Evolutionary conservation across 331 rosid genomes (phyloP).

Genomic region (Prunus yedoensis): DNA sequence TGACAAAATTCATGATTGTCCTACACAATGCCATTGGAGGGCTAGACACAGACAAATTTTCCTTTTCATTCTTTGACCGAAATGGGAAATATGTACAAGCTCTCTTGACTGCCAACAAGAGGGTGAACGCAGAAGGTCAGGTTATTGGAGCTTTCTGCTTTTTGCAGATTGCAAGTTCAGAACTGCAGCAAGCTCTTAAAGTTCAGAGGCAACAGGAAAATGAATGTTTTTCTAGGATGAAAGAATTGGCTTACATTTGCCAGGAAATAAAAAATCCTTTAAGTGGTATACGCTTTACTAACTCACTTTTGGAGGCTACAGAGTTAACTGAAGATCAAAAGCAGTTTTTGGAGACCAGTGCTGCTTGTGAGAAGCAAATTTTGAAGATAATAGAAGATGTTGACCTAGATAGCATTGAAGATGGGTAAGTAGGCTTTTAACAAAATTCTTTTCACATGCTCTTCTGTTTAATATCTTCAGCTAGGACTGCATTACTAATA

Average conservation of each 20-base stretch:
- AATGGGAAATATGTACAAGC: conserved; percentile 78
- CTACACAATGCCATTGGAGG: conserved; percentile 92
- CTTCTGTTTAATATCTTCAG: neutral
- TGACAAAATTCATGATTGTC: conserved; percentile 94
- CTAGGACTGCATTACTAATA: neutral
- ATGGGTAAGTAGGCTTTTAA: conserved; percentile 58
- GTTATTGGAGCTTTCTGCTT: conserved; percentile 94
- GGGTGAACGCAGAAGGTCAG: conserved; percentile 74
- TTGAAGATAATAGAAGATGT: conserved; percentile 67
- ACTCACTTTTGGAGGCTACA: conserved; percentile 92
- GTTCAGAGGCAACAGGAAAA: conserved; percentile 85
- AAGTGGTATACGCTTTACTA: conserved; percentile 86
- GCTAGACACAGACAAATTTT: conserved; percentile 69
- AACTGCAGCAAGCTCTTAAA: conserved; percentile 77
- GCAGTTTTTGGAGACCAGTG: conserved; percentile 87
- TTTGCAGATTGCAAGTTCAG: conserved; percentile 84
- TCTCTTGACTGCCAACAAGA: conserved; percentile 87
- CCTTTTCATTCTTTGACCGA: conserved; percentile 72
- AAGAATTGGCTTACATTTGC: conserved; percentile 89
- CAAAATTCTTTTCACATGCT: neutral
- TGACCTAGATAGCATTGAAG: conserved; percentile 70
- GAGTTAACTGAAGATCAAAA: conserved; percentile 84
- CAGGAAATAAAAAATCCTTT: conserved; percentile 90
- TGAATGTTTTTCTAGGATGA: conserved; percentile 68
- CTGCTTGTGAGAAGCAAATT: conserved; percentile 96